Conservation (phyloP, 2,329 filamentous ascomycete species). For the Coniochaeta ligniaria region DNA sequence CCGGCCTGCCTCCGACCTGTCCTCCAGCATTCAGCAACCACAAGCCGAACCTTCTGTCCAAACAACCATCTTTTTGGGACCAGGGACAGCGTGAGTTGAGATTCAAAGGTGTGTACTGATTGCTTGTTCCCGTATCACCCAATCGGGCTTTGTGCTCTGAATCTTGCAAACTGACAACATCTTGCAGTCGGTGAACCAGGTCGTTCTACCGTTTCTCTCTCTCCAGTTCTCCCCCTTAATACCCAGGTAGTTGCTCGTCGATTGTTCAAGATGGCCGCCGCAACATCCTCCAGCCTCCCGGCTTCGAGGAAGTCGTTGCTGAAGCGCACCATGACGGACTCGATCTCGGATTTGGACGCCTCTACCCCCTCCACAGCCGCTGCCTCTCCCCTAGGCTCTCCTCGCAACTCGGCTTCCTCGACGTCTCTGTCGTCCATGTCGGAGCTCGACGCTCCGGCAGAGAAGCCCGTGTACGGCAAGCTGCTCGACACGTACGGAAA, state of each 20-base stretch:
- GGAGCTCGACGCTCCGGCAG: conserved; percentile 46
- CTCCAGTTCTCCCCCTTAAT: not conserved
- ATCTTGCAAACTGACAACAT: not conserved
- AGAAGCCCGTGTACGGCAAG: conserved; percentile 45
- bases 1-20: not conserved
- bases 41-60: not conserved
- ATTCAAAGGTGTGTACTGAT: not conserved
- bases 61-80: not conserved
- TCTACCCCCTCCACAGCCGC: conserved; percentile 48
- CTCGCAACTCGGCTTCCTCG: conserved; percentile 63
- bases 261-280: conserved; percentile 34
- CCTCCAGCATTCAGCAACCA: not conserved
- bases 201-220: not conserved
- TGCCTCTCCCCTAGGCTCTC: conserved; percentile 53
- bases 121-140: not conserved
- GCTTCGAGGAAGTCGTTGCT: conserved; percentile 36
- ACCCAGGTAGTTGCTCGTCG: not conserved
- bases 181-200: not conserved
- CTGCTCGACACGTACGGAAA: conserved; percentile 92
- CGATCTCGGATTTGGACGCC: conserved; percentile 28
- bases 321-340: conserved; percentile 36
- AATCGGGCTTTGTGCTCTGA: not conserved
- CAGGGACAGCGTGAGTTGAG: not conserved
- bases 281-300: conserved; percentile 31
- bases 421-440: conserved; percentile 89